Evolutionary conservation across 257 asterid genomes (phyloP).

Genomic region (Scutellaria barbata): DNA sequence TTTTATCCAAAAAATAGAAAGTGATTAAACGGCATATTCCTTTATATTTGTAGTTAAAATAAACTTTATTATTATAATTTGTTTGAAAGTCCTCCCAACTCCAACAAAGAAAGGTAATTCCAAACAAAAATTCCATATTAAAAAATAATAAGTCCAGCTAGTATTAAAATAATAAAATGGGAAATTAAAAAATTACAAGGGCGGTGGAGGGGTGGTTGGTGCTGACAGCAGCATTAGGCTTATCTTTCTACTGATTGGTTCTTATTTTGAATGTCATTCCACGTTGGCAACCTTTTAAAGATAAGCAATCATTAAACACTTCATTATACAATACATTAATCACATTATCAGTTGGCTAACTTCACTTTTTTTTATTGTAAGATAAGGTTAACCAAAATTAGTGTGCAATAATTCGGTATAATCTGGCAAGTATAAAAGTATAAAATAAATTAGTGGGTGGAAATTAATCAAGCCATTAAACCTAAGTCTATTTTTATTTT

Average conservation of each 20-base stretch:
- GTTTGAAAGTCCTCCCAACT: too few species aligned
- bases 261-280: constrained; percentile 26
- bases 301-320: constrained; percentile 31
- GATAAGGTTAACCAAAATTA: constrained; percentile 22
- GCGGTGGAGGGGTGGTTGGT: constrained; percentile 28
- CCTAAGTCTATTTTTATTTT: neutral
- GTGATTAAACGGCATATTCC: too few species aligned
- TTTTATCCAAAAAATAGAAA: too few species aligned
- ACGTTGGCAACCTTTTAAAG: constrained; percentile 30
- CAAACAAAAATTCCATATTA: too few species aligned
- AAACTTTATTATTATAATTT: too few species aligned
- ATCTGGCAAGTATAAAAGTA: neutral
- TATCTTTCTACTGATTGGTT: constrained; percentile 13
- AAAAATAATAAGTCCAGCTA: neutral
- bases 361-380: neutral
- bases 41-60: too few species aligned
- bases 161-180: neutral
- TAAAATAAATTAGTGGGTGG: neutral
- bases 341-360: constrained; percentile 16
- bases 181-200: constrained; percentile 16
- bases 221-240: constrained; percentile 25
- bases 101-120: too few species aligned
- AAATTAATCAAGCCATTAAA: constrained; percentile 1
- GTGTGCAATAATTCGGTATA: neutral
- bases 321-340: neutral